A percentile compares a stretch with the other conserved stretches of the same genome.
phyloP scores from a whole-genome alignment of 75 land plant species.

The Picea sitchensis region DNA sequence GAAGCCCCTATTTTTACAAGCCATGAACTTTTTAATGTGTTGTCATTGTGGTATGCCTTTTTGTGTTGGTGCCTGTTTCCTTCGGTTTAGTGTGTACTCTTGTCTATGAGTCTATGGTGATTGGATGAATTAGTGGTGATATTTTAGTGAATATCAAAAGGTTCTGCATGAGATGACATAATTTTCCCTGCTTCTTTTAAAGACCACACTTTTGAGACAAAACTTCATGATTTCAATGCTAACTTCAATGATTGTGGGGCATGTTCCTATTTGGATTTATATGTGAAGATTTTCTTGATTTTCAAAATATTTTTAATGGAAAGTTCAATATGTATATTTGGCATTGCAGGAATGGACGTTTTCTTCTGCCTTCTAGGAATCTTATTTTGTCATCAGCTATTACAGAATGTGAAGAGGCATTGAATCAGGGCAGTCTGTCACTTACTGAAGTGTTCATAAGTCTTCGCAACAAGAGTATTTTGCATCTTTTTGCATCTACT shows the following conservation, averaged over 20 bases:
- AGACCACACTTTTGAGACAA: too few relatives aligned
- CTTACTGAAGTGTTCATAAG: slow-evolving; percentile 72
- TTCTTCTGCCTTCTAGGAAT: slow-evolving; percentile 67
- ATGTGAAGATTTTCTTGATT: not conserved
- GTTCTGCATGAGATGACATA: not conserved
- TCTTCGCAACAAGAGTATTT: slow-evolving; percentile 77
- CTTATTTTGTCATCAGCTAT: slow-evolving; percentile 48
- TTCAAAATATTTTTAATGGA: not conserved
- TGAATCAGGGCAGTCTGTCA: slow-evolving; percentile 67
- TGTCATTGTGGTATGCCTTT: not conserved
- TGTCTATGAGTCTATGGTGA: too few relatives aligned
- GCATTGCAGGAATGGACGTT: slow-evolving; percentile 77
- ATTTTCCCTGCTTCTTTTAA: too few relatives aligned
- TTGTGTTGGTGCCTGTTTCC: too few relatives aligned
- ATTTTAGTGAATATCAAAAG: not conserved
- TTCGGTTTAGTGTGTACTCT: too few relatives aligned
- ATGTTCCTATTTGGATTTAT: not conserved
- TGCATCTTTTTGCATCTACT: slow-evolving; percentile 80
- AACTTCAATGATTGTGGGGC: not conserved
- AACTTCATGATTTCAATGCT: not conserved
- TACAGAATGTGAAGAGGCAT: slow-evolving; percentile 75
- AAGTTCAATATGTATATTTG: slow-evolving; percentile 6
- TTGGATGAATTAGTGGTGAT: not conserved
- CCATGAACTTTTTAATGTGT: not conserved
- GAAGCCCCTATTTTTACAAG: not conserved